Evolutionary conservation across 2,329 filamentous ascomycete species (phyloP), one percentile per base, ranked within the genome.

Genomic region (Akanthomyces dipterigenus): DNA sequence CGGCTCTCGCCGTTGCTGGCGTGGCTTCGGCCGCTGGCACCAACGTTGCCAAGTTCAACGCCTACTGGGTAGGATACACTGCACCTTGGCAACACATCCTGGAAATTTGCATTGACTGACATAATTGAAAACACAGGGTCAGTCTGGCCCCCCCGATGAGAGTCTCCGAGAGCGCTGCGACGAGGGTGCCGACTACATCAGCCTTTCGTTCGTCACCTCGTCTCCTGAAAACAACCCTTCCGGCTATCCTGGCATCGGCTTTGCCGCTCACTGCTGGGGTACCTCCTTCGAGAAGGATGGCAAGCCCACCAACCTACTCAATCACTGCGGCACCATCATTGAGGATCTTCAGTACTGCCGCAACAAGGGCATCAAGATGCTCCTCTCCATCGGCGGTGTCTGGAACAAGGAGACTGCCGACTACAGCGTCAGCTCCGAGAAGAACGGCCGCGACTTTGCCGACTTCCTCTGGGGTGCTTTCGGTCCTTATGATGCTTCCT

Each of bases 301-400:
- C 28, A 28, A 63, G 6, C 20, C 58, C 18, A 72, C 74, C 12
- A 63, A 70, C 16, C 70, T 78, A 24, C 69, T 75, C 57, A 69
- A 64, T 60, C 65, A 73, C 58, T 80, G 77, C 64, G 54, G 67
- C 5, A 60, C 59, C 7, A 72, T 80, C 45, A 71, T 75, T 64
- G 58, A 69, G 36, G 76, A 78, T 59, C 77, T 78, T 58, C 66
- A 71, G 28, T 73, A 74, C 66, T 80, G 77, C 69, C 74, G 77
- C 67, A 51, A 64, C 26, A 70, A 69, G 55, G 75, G 76, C 61
- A 73, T 78, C 64, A 79, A 79, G 70, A 67, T 80, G 42, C 66
- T 79, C 40, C 67, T 80, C 20, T 74, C 74, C 65, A 73, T 79
- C 34, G 77, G 76, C 8, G 77, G 77, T 26, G 68, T 65, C 1